These are phyloP conservation scores for Coemansia reversa DNA, from an alignment of 192 early-diverging fungal genomes.

Conservation along the genomic window DNA sequence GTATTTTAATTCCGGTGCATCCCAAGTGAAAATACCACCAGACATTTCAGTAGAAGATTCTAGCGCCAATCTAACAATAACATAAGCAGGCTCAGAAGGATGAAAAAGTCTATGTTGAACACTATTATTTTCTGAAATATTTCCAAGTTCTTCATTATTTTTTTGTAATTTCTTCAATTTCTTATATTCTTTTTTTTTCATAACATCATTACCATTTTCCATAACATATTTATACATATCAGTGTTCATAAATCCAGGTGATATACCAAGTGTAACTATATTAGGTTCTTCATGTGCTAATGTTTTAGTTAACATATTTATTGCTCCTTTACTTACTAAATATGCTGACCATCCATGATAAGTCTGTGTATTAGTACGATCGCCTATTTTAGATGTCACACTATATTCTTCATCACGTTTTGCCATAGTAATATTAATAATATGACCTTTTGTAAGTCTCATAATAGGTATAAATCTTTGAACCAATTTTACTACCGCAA, in stretches of 20 bases:
- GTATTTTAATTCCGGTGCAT: conserved; percentile 52
- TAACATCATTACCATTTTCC: conserved; percentile 44
- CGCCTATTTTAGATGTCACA: conserved; percentile 53
- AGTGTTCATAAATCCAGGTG: conserved; percentile 88
- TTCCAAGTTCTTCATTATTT: conserved; percentile 15
- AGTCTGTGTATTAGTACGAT: conserved; percentile 69
- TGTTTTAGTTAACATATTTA: conserved; percentile 70
- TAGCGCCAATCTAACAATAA: conserved; percentile 69
- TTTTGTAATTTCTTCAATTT: conserved; percentile 60
- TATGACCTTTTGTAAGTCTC: conserved; percentile 56
- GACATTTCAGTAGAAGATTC: conserved; percentile 58
- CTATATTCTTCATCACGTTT: background rate
- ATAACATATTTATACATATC: conserved; percentile 80
- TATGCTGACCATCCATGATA: conserved; percentile 83
- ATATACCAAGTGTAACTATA: conserved; percentile 64
- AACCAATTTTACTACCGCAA: conserved; percentile 64
- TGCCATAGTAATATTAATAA: conserved; percentile 58
- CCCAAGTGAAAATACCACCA: conserved; percentile 72
- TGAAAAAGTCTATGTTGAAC: conserved; percentile 47
- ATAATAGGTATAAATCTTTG: conserved; percentile 69
- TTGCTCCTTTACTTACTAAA: conserved; percentile 75
- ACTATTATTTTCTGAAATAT: background rate
- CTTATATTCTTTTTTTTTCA: conserved; percentile 59
- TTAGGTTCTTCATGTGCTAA: conserved; percentile 75
- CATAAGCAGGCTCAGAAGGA: conserved; percentile 65